These are phyloP conservation scores for Thecaphora thlaspeos DNA, from an alignment of 1,284 basidiomycete species.

Conservation along the genomic window DNA sequence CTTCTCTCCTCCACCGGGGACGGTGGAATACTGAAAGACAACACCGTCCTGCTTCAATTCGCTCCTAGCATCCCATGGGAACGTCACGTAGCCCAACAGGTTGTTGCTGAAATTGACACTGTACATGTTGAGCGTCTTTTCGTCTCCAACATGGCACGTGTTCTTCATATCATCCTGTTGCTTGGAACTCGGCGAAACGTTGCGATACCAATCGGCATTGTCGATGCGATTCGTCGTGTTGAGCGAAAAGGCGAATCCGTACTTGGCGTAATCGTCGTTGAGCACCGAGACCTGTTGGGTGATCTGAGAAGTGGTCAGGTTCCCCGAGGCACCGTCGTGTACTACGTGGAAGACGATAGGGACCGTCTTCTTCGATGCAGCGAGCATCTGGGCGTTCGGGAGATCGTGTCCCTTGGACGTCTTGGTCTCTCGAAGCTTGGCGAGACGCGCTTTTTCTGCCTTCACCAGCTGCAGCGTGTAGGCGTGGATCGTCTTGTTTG, in stretches of 20 bases:
- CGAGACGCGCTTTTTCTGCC: slow-evolving; percentile 14
- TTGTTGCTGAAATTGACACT: slow-evolving; percentile 57
- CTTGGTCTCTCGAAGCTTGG: slow-evolving; percentile 9
- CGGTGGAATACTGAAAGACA: slow-evolving; percentile 50
- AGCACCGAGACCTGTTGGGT: slow-evolving; percentile 62
- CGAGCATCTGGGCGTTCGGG: slow-evolving; percentile 20
- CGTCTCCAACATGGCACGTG: slow-evolving; percentile 61
- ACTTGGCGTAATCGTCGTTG: slow-evolving; percentile 60
- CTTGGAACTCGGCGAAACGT: slow-evolving; percentile 59
- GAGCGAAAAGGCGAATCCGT: slow-evolving; percentile 62
- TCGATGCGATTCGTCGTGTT: slow-evolving; percentile 59
- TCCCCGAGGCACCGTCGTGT: slow-evolving; percentile 18
- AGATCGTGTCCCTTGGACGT: slow-evolving; percentile 7
- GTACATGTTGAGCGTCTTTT: slow-evolving; percentile 63
- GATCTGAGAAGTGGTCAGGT: slow-evolving; percentile 14
- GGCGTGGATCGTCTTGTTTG: slow-evolving; percentile 15
- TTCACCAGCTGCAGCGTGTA: slow-evolving; percentile 7
- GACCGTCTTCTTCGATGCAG: slow-evolving; percentile 19
- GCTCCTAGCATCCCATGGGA: slow-evolving; percentile 53
- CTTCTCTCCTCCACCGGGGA: slow-evolving; percentile 62
- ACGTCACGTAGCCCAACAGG: slow-evolving; percentile 61
- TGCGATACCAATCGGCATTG: slow-evolving; percentile 63
- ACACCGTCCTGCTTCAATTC: slow-evolving; percentile 16
- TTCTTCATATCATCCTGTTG: slow-evolving; percentile 64
- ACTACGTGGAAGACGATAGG: slow-evolving; percentile 36